Base-by-base conservation (phyloP, 495 filamentous ascomycete species). In the Mycothermus thermophilus region DNA sequence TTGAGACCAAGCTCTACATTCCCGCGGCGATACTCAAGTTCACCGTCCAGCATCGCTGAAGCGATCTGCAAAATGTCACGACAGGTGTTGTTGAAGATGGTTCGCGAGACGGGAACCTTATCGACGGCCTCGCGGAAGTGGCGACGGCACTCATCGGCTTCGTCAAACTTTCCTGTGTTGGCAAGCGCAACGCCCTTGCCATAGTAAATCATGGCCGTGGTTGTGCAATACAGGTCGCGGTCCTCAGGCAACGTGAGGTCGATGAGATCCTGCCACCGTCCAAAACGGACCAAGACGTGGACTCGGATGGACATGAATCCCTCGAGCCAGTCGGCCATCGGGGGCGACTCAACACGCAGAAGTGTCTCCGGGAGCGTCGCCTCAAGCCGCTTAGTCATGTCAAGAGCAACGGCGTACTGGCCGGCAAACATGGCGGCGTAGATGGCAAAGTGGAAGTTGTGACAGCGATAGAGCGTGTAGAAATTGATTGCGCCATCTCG, bases 291-390 rank as follows among this genome's bases (percentile, higher is more conserved):
- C 2, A 79, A 48, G 0, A 69, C 71, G 46, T 83, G 78, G 8
- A 79, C 59, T 7, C 70, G 64, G 56, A 78, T 70, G 1, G 66
- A 62, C 7, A 74, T 41, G 37, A 80, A 81, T 0, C 65, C 67
- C 42, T 83, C 78, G 1, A 83, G 50, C 76, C 77, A 83, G 44
- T 81, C 74, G 0, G 77, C 77, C 71, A 83, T 74, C 0, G 77
- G 77, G 5, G 78, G 77, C 0, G 71, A 75, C 42, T 70, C 46
- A 14, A 77, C 54, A 2, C 69, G 66, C 0, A 81, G 59, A n/a
- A 83, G 41, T 0, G 62, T 55, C 22, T 79, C 75, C 0, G 77
- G 62, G 11, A 83, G 54, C 0, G 67, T 62, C 1, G 39, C 38
- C 39, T 76, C 76, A 10, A 80, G 54, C 17, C 56, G 45, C 1